phyloP scores from a whole-genome alignment of 148 eudicot genomes.

The Drosera capensis region DNA sequence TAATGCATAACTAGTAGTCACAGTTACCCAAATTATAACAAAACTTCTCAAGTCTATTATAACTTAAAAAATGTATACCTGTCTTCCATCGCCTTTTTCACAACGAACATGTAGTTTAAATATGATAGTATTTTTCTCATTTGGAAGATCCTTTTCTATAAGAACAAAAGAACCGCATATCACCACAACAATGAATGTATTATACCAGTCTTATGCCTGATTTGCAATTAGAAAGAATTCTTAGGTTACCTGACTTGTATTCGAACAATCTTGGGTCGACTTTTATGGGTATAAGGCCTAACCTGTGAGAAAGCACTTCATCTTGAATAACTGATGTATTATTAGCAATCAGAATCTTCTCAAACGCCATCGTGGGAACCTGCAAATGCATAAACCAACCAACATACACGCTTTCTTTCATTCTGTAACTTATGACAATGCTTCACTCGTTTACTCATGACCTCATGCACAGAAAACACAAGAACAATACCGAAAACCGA shows the following conservation, averaged over 20 bases:
- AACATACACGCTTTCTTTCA: neutral
- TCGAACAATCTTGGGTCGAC: conserved; percentile 90
- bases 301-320: conserved; percentile 92
- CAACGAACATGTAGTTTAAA: conserved; percentile 66
- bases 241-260: conserved; percentile 58
- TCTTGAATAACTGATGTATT: conserved; percentile 84
- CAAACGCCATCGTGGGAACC: conserved; percentile 99
- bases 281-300: conserved; percentile 77
- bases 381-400: conserved; percentile 13
- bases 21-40: neutral
- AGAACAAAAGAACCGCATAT: conserved; percentile 1
- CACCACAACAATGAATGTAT: neutral
- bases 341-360: conserved; percentile 71
- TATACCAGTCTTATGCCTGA: neutral
- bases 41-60: conserved; percentile 3
- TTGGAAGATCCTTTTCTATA: conserved; percentile 78
- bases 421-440: neutral
- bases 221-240: neutral
- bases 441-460: too few species aligned
- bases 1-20: conserved; percentile 2
- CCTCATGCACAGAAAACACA: neutral
- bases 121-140: conserved; percentile 89
- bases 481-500: too few species aligned
- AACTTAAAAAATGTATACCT: conserved; percentile 26
- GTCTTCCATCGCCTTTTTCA: conserved; percentile 35